Conservation (phyloP, 2,329 filamentous ascomycete genomes). For the Colletotrichum melonis region DNA sequence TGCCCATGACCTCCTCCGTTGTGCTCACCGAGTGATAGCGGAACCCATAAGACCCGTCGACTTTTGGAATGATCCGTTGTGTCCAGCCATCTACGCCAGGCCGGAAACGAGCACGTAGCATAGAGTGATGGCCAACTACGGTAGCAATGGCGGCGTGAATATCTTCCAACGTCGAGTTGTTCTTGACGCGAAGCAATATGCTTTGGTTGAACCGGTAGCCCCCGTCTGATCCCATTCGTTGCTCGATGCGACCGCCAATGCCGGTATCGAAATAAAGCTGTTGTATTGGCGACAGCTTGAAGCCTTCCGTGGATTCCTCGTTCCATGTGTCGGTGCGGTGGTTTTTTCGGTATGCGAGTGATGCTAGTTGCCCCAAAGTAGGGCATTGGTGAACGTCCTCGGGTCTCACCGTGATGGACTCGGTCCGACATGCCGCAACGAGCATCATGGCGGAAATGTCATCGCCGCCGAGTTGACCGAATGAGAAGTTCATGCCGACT, state of each 20-base stretch:
- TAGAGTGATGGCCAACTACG: slow-evolving; percentile 61
- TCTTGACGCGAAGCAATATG: slow-evolving; percentile 58
- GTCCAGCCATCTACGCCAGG: slow-evolving; percentile 54
- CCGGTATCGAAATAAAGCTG: slow-evolving; percentile 62
- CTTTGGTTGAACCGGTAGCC: slow-evolving; percentile 64
- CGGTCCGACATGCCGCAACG: slow-evolving; percentile 49
- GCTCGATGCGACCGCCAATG: slow-evolving; percentile 50
- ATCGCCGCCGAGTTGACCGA: slow-evolving; percentile 52
- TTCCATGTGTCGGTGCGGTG: slow-evolving; percentile 44
- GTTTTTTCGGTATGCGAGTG: slow-evolving; percentile 47
- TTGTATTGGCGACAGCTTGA: slow-evolving; percentile 65
- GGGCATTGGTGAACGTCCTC: slow-evolving; percentile 51
- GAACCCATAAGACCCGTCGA: slow-evolving; percentile 56
- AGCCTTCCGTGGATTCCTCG: slow-evolving; percentile 49
- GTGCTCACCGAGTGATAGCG: slow-evolving; percentile 53
- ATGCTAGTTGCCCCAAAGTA: slow-evolving; percentile 52
- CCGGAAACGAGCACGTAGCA: slow-evolving; percentile 61
- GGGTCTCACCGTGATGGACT: slow-evolving; percentile 50
- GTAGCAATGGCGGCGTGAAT: slow-evolving; percentile 60
- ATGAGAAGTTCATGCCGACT: slow-evolving; percentile 56
- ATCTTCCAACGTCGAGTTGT: slow-evolving; percentile 53
- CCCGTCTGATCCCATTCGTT: slow-evolving; percentile 44
- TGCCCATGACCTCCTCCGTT: slow-evolving; percentile 53
- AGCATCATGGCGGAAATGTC: slow-evolving; percentile 52
- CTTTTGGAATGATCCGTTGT: slow-evolving; percentile 55